Conservation (phyloP, 192 early-diverging fungal genomes). For the Coemansia sp. region DNA sequence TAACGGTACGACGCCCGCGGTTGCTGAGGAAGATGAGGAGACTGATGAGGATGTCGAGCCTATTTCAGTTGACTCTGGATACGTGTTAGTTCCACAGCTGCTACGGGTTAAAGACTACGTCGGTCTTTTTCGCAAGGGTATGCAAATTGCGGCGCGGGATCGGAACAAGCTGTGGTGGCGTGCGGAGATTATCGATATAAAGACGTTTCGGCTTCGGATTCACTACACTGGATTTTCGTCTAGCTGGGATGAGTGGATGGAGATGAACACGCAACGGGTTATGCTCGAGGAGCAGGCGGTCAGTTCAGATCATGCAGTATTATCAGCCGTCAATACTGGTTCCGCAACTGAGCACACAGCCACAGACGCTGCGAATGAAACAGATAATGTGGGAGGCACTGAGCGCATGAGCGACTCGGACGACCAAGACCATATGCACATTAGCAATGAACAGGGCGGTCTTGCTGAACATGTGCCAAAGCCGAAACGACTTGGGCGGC, state of each 20-base stretch:
- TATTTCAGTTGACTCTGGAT: slow-evolving; percentile 40
- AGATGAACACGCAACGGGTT: slow-evolving; percentile 65
- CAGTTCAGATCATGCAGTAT: neutral
- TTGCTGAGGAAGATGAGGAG: slow-evolving; percentile 8
- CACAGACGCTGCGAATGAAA: neutral
- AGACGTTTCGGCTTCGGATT: slow-evolving; percentile 59
- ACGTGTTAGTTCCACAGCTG: slow-evolving; percentile 39
- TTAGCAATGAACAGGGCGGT: neutral
- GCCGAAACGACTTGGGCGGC: slow-evolving; percentile 29
- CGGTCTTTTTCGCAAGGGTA: slow-evolving; percentile 30
- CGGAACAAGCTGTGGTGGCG: slow-evolving; percentile 61
- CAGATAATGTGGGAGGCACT: neutral
- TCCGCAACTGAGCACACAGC: neutral
- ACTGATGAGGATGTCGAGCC: slow-evolving; percentile 37
- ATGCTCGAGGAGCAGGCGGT: slow-evolving; percentile 25
- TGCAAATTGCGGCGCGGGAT: slow-evolving; percentile 60
- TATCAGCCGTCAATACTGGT: neutral
- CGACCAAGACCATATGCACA: neutral
- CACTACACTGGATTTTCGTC: slow-evolving; percentile 59
- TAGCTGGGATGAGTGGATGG: slow-evolving; percentile 66
- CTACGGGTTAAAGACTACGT: slow-evolving; percentile 53
- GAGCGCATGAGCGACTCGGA: neutral
- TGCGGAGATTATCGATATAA: slow-evolving; percentile 58
- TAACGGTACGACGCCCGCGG: neutral
- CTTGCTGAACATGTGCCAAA: neutral